Conservation (phyloP, 2,329 filamentous ascomycete species). For the Aspergillus sp. region DNA sequence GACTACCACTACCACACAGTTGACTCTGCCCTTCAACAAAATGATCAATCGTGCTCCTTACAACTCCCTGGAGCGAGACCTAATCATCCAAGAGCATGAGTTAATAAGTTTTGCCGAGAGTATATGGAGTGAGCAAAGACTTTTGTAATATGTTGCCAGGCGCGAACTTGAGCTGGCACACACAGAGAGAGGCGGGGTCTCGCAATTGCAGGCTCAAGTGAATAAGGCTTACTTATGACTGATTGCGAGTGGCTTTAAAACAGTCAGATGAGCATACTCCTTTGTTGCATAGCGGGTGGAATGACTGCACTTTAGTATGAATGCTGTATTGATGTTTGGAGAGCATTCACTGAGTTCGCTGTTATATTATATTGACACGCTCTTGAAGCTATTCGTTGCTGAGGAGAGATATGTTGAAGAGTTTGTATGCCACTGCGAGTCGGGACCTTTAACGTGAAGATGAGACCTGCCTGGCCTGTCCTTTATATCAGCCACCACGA, state of each 20-base stretch:
- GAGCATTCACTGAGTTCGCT: too few relatives aligned
- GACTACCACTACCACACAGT: conserved; percentile 18
- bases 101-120: conserved; percentile 18
- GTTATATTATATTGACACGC: too few relatives aligned
- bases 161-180: not conserved
- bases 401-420: too few relatives aligned
- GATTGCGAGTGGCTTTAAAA: not conserved
- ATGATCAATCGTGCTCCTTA: conserved; percentile 40
- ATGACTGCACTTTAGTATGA: too few relatives aligned
- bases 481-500: too few relatives aligned
- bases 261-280: not conserved
- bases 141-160: too few relatives aligned
- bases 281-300: too few relatives aligned
- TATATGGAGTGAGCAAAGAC: conserved; percentile 23
- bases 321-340: too few relatives aligned
- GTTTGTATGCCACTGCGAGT: too few relatives aligned
- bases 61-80: conserved; percentile 17
- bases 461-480: too few relatives aligned
- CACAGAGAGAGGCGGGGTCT: not conserved
- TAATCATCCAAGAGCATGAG: conserved; percentile 19
- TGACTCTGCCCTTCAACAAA: conserved; percentile 19
- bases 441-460: too few relatives aligned
- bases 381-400: too few relatives aligned
- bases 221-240: not conserved
- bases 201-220: not conserved